Evolutionary conservation across 2,329 filamentous ascomycete species (phyloP).

Genomic region (Xylaria sp.): DNA sequence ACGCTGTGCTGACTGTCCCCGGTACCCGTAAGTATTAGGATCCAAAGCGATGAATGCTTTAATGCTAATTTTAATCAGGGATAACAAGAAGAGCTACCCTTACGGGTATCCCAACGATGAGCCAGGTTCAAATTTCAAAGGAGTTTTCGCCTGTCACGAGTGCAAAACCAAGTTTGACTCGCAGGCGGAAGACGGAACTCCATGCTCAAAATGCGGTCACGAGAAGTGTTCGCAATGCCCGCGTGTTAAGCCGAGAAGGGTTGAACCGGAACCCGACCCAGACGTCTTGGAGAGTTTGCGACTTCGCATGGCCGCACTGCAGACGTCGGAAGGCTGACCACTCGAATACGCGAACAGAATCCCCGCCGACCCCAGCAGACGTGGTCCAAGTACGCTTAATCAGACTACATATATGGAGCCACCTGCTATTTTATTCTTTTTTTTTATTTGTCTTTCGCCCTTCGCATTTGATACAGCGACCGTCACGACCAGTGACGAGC

Average conservation of each 20-base stretch:
- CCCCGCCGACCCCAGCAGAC: not conserved
- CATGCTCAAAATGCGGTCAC: constrained; percentile 70
- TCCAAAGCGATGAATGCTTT: constrained; percentile 1
- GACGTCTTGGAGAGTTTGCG: constrained; percentile 68
- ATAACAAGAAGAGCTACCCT: constrained; percentile 76
- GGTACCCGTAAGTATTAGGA: constrained; percentile 74
- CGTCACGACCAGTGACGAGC: constrained; percentile 23
- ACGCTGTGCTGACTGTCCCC: constrained; percentile 82
- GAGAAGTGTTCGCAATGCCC: constrained; percentile 69
- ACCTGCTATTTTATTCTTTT: constrained; percentile 9
- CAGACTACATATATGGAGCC: constrained; percentile 7
- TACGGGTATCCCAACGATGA: constrained; percentile 76
- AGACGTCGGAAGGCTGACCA: constrained; percentile 26
- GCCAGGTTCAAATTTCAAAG: constrained; percentile 62
- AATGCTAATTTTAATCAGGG: constrained; percentile 54
- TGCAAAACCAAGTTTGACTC: constrained; percentile 70
- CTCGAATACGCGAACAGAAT: constrained; percentile 1
- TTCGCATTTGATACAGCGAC: constrained; percentile 27
- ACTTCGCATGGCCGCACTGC: constrained; percentile 43
- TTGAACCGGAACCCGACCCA: constrained; percentile 71
- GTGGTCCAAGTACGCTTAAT: not conserved
- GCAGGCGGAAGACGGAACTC: constrained; percentile 61
- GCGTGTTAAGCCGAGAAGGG: constrained; percentile 67
- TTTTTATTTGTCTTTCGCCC: not conserved
- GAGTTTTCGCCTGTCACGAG: constrained; percentile 69